phyloP scores from a whole-genome alignment of 2,329 filamentous ascomycete species.

The Cladosporium austrohemisphaericum region DNA sequence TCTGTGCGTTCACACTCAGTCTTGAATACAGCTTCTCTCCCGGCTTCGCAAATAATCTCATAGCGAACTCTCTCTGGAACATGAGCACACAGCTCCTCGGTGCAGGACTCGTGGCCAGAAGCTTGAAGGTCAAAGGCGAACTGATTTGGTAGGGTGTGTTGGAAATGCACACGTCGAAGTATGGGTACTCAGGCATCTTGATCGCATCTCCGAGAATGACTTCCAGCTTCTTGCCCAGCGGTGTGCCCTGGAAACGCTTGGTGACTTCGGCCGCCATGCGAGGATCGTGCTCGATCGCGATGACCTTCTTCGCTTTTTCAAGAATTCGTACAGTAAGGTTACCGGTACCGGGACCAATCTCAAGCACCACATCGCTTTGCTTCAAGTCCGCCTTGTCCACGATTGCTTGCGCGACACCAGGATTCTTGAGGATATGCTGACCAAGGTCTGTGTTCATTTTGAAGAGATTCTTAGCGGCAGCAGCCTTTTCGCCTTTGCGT shows the following conservation, averaged over 20 bases:
- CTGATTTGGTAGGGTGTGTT: conserved; percentile 81
- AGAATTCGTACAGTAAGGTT: conserved; percentile 87
- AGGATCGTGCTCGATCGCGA: conserved; percentile 89
- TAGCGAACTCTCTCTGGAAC: conserved; percentile 94
- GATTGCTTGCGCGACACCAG: conserved; percentile 75
- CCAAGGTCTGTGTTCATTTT: conserved; percentile 94
- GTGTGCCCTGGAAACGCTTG: conserved; percentile 87
- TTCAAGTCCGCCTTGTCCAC: conserved; percentile 86
- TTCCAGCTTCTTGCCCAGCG: conserved; percentile 77
- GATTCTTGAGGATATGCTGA: conserved; percentile 90
- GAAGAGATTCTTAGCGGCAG: conserved; percentile 76
- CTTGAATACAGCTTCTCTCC: conserved; percentile 86
- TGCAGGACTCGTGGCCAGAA: conserved; percentile 75
- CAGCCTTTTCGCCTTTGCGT: conserved; percentile 40
- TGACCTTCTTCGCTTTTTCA: conserved; percentile 77
- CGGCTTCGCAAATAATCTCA: conserved; percentile 81
- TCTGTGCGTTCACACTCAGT: conserved; percentile 89
- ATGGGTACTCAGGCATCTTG: conserved; percentile 70
- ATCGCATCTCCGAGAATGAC: conserved; percentile 90
- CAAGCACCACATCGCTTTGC: conserved; percentile 82
- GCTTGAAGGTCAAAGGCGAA: conserved; percentile 84
- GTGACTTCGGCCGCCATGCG: conserved; percentile 95
- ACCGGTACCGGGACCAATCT: conserved; percentile 86
- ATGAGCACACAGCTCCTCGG: conserved; percentile 85
- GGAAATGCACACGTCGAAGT: conserved; percentile 79